A percentile compares a stretch with the other conserved stretches of the same genome.
Evolutionary conservation across 768 basidiomycete species (phyloP).

Genomic region (Termitomyces sp.): DNA sequence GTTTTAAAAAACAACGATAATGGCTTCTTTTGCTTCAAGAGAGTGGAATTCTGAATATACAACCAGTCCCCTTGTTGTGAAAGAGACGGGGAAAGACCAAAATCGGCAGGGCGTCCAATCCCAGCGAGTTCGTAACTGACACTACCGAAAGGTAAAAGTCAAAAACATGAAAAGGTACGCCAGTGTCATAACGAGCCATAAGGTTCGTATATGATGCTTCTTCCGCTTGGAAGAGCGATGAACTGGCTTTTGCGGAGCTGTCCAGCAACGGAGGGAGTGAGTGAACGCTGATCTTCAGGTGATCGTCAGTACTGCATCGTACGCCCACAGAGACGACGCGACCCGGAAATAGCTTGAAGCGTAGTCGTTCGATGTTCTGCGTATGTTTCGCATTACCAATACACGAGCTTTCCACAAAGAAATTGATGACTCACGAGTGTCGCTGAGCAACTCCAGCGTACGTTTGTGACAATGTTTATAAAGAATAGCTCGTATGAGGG

Average conservation of each 20-base stretch:
- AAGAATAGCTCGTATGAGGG: slow-evolving; percentile 22
- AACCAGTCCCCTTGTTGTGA: slow-evolving; percentile 12
- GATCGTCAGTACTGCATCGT: slow-evolving; percentile 15
- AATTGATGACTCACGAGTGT: slow-evolving; percentile 6
- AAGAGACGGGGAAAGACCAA: slow-evolving; percentile 17
- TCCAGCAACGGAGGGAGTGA: slow-evolving; percentile 17
- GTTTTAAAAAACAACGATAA: slow-evolving; percentile 4
- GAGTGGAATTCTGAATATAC: slow-evolving; percentile 16
- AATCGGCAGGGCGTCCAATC: slow-evolving; percentile 7
- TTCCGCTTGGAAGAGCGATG: neutral
- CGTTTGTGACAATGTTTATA: slow-evolving; percentile 21
- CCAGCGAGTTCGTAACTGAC: slow-evolving; percentile 7
- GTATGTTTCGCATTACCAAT: neutral
- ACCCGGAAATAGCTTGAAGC: slow-evolving; percentile 23
- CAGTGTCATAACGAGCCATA: slow-evolving; percentile 2
- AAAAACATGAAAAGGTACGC: slow-evolving; percentile 4
- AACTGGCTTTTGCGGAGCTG: neutral
- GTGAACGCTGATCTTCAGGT: slow-evolving; percentile 24
- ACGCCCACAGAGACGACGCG: slow-evolving; percentile 27
- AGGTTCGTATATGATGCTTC: neutral
- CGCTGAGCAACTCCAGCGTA: slow-evolving; percentile 5
- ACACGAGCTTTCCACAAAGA: slow-evolving; percentile 10
- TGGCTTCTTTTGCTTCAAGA: neutral
- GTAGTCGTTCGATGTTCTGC: slow-evolving; percentile 26
- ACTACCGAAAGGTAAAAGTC: slow-evolving; percentile 17